These are phyloP conservation scores for Groenewaldozyma sp. DNA, from an alignment of 1,139 yeast species.

Conservation along the genomic window DNA sequence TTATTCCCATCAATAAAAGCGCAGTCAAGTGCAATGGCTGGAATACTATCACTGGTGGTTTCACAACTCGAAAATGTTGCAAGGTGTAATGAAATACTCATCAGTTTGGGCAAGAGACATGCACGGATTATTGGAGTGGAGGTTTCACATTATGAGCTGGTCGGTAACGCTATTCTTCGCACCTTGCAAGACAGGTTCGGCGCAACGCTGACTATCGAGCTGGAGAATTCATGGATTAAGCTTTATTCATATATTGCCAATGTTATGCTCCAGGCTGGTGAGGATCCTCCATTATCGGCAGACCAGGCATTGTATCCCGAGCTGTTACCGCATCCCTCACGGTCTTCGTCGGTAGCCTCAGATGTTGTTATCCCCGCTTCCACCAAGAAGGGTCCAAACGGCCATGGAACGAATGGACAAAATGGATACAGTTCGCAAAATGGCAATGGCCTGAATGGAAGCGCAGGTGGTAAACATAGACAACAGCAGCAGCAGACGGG, in stretches of 20 bases:
- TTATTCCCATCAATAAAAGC: conserved; percentile 58
- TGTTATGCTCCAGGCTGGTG: conserved; percentile 52
- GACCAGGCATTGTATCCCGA: conserved; percentile 7
- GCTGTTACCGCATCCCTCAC: conserved; percentile 5
- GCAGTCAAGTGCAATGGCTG: conserved; percentile 74
- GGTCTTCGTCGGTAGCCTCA: conserved; percentile 4
- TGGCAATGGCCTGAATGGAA: no score
- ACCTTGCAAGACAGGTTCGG: conserved; percentile 66
- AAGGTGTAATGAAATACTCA: conserved; percentile 50
- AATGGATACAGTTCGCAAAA: no score
- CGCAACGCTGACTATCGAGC: conserved; percentile 38
- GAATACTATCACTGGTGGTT: conserved; percentile 60
- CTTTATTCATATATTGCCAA: conserved; percentile 49
- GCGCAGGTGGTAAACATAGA: no score
- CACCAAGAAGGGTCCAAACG: background rate
- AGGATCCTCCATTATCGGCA: conserved; percentile 39
- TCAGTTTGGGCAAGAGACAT: conserved; percentile 64
- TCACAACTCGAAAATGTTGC: conserved; percentile 36
- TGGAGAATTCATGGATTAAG: conserved; percentile 64
- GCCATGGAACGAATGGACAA: no score
- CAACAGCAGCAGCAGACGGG: background rate
- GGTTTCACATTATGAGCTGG: conserved; percentile 59
- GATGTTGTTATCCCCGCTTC: background rate
- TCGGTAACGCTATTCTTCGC: conserved; percentile 70
- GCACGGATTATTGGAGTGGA: conserved; percentile 68